Conservation (phyloP, 148 eudicot species). For the Pharnaceum exiguum region DNA sequence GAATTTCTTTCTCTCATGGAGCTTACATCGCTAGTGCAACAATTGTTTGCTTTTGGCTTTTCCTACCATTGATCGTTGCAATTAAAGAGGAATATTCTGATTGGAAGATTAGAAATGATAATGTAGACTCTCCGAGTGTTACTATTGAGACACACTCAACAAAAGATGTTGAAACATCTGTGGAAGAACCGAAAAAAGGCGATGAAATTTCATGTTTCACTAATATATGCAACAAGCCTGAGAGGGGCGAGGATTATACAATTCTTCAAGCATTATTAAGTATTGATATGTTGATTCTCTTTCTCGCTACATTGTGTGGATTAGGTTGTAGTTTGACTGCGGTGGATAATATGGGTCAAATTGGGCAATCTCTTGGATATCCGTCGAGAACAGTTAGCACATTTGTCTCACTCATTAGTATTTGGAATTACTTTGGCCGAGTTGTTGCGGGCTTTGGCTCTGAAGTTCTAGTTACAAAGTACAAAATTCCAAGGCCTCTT, state of each 20-base stretch:
- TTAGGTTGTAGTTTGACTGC: background rate
- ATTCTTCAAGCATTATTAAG: background rate
- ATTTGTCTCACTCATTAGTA: background rate
- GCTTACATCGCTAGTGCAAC: slow-evolving; percentile 12
- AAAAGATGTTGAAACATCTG: background rate
- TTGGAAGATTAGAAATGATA: slow-evolving; percentile 1
- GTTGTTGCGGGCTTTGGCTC: background rate
- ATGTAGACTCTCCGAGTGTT: background rate
- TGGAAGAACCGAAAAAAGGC: background rate
- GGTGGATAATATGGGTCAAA: background rate
- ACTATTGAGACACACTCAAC: background rate
- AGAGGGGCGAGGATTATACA: background rate
- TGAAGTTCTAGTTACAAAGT: background rate
- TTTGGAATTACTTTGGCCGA: slow-evolving; percentile 1
- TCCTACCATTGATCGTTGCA: slow-evolving; percentile 14
- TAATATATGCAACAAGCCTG: background rate
- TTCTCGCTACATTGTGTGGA: background rate
- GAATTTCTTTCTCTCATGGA: background rate
- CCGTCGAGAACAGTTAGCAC: background rate
- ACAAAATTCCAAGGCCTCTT: background rate
- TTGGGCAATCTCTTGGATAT: background rate
- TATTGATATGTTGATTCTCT: background rate
- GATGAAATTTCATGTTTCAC: background rate
- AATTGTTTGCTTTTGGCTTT: slow-evolving; percentile 19
- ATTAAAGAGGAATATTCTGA: slow-evolving; percentile 14